Evolutionary conservation across 2,329 filamentous ascomycete genomes (phyloP), one percentile per base, ranked within the genome.

Genomic region (Didymella exigua): DNA sequence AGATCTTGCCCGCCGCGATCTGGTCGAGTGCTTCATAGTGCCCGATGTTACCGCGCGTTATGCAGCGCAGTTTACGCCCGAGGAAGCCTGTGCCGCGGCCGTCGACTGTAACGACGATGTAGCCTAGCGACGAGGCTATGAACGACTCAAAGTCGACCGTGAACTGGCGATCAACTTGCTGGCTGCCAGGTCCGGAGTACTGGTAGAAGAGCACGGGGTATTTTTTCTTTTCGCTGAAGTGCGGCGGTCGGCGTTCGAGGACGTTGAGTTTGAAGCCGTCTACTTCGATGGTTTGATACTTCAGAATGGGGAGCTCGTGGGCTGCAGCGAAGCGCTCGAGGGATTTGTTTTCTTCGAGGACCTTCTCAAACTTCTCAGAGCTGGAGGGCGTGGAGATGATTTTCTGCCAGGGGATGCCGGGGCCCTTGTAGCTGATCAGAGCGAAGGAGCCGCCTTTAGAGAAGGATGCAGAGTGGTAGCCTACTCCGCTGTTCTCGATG

Each of bases 151-250:
- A 99, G 72, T 97, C 90, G 55, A 99, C 86, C 9, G 74, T 76
- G 77, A 97, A 99, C 51, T 77, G 83, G 72, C 93, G 93, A 66
- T 85, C 82, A 2, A 99, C 95, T 7, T 84, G 85, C 73, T 99
- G 96, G 16, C 92, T 97, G n/a, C 89, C 91, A 0, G 95, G 95
- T 0, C 95, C 95, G 21, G 91, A 93, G 78, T 99, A 99, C 55
- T 97, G 88, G 68, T 90, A 89, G 81, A 99, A 99, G 4, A 99
- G 84, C 1, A 99, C 92, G 0, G 95, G 95, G 66, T 99, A 98
- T 70, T 89, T 87, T 76, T 90, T 93, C 66, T 86, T 87, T 16
- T 86, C 80, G 72, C 92, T 84, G 71, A 98, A 99, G 75, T 96
- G 89, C 1, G 93, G 89, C 5, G 95, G 95, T 0, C 91, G 89